Evolutionary conservation across 805 yeast genomes (phyloP), one percentile per base, ranked within the genome.

Genomic region (Jamesozyma hellenica): DNA sequence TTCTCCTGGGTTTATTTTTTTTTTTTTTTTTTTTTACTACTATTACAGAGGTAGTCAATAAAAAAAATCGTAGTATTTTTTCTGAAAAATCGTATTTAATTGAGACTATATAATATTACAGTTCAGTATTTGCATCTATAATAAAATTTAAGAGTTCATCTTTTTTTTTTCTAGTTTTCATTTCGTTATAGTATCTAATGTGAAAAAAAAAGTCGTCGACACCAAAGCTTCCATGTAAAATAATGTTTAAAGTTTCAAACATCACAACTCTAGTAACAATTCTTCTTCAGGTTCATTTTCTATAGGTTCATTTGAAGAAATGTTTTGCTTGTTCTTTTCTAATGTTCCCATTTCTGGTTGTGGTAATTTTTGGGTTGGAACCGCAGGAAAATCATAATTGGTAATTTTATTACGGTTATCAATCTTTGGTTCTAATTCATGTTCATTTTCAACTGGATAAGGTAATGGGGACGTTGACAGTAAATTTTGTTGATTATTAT

Each of bases 371-470:
- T 49, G 52, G 11, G 55, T 43, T 2, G 71, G 71, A 3, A 67
- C 70, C 18, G 65, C 58, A 25, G 71, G 71, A 44, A 67, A 67
- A 38, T 63, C 53, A 42, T 58, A 57, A 35, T 59, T 59, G 1
- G 69, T 66, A 16, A 65, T 58, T 33, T 51, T 56, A 30, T 47
- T 33, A 6, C 1, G 34, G 25, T 40, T 35, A 14, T 32, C 34
- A 12, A 13, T 23, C 7, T 27, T 15, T 5, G 14, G 26, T 27
- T 28, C 16, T 12, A 21, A 18, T n/a, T 27, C 30, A 19, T 34
- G 35, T 26, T 42, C 44, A 23, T 43, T 42, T 30, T 48, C 53
- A 9, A 41, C 32, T 4, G 55, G 55, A 35, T 52, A 50, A n/a
- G 56, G 56, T 27, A 35, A 23, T 8, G 25, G 8, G 3, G 28